phyloP scores from a whole-genome alignment of 192 early-diverging fungal genomes.

The Coemansia sp. region DNA sequence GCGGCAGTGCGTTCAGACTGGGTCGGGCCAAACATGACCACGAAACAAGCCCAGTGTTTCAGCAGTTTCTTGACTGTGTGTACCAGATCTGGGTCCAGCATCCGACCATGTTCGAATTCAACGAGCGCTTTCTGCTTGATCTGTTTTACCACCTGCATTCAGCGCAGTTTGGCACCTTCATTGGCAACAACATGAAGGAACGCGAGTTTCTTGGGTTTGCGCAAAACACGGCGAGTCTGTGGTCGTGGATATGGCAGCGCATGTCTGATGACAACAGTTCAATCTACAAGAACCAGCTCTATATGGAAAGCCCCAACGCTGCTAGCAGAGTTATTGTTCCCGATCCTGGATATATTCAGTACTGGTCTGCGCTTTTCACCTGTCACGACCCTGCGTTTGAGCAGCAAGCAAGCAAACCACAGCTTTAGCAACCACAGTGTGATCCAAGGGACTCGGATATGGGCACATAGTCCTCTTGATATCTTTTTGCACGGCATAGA shows the following conservation, averaged over 20 bases:
- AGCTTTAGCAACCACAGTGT: not conserved
- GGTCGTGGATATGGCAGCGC: constrained; percentile 69
- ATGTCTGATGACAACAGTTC: not conserved
- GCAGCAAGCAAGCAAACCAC: not conserved
- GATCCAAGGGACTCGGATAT: too few species aligned
- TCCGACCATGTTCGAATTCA: constrained; percentile 92
- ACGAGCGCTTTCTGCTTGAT: constrained; percentile 74
- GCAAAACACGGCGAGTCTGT: constrained; percentile 65
- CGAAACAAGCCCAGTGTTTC: constrained; percentile 93
- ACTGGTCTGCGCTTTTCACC: constrained; percentile 49
- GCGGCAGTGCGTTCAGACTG: constrained; percentile 32
- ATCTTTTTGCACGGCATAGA: too few species aligned
- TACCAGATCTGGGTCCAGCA: constrained; percentile 89
- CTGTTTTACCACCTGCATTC: constrained; percentile 86
- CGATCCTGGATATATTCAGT: constrained; percentile 37
- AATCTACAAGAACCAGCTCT: constrained; percentile 27
- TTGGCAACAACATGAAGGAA: constrained; percentile 89
- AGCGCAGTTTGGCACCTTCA: constrained; percentile 92
- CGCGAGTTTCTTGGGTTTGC: constrained; percentile 54
- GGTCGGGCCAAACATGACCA: constrained; percentile 57
- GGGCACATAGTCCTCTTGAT: not conserved
- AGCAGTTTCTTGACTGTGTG: constrained; percentile 96
- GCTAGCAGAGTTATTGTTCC: constrained; percentile 22
- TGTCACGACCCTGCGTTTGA: constrained; percentile 35
- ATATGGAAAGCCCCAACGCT: constrained; percentile 3